Conservation (phyloP, 495 filamentous ascomycete species). For the Neurospora sp. region DNA sequence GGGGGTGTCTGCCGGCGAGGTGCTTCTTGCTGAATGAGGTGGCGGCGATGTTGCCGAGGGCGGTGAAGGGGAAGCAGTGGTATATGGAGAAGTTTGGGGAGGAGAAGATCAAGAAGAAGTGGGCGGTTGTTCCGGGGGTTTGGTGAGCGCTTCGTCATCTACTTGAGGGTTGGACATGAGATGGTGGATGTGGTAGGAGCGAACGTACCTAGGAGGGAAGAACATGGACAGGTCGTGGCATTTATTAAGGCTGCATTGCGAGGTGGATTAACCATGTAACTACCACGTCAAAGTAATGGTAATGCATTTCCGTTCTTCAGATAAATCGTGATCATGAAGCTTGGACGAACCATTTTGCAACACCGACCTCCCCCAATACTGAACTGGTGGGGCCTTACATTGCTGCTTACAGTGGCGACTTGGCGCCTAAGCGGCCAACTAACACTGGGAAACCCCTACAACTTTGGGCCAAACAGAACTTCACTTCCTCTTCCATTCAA, state of each 20-base stretch:
- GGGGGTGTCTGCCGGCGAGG: constrained; percentile 60
- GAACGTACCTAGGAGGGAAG: not conserved
- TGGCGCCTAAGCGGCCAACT: not conserved
- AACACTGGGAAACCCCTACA: not conserved
- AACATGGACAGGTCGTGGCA: not conserved
- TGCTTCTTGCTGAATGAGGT: constrained; percentile 81
- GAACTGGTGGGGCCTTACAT: not conserved
- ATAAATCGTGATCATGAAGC: not conserved
- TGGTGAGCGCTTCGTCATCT: constrained; percentile 26
- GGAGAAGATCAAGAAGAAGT: constrained; percentile 61
- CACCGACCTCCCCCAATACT: not conserved
- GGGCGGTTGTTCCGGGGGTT: constrained; percentile 75
- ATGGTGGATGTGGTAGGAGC: not conserved
- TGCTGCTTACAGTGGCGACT: not conserved
- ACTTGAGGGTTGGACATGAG: not conserved
- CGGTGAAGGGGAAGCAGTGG: constrained; percentile 74
- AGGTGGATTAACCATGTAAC: not conserved
- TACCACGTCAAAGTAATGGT: not conserved
- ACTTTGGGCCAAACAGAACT: not conserved
- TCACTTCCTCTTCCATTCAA: not conserved
- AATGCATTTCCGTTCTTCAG: not conserved
- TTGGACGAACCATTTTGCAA: not conserved
- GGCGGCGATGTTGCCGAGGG: constrained; percentile 80
- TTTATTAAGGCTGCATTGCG: not conserved
- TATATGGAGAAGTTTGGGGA: constrained; percentile 81